A percentile compares a stretch with the other conserved stretches of the same genome.
phyloP scores from a whole-genome alignment of 495 filamentous ascomycete genomes.

The Aspergillus hancockii region DNA sequence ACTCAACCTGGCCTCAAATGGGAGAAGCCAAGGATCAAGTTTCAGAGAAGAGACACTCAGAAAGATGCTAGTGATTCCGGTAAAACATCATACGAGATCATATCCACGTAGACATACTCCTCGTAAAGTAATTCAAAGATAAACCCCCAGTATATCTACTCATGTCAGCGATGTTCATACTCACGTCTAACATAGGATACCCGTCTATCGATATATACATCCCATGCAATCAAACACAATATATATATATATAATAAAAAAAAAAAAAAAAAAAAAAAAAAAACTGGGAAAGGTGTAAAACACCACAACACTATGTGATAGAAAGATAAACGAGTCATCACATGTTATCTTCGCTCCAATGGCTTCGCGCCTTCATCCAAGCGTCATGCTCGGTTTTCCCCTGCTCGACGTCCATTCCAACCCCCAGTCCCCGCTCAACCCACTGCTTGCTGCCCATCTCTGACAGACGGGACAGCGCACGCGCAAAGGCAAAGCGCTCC shows the following conservation, averaged over 20 bases:
- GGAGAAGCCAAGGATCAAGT: too few species aligned
- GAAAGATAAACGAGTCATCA: slow-evolving; percentile 25
- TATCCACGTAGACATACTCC: too few species aligned
- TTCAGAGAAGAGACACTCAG: too few species aligned
- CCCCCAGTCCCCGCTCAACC: slow-evolving; percentile 86
- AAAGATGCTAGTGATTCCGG: too few species aligned
- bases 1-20: too few species aligned
- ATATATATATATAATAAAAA: too few species aligned
- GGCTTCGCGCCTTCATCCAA: slow-evolving; percentile 65
- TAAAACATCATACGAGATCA: too few species aligned
- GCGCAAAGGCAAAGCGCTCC: slow-evolving; percentile 93
- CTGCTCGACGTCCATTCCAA: slow-evolving; percentile 60
- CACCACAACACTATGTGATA: not conserved
- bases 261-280: not conserved
- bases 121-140: too few species aligned
- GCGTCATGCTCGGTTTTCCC: slow-evolving; percentile 62
- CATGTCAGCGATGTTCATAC: not conserved
- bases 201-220: slow-evolving; percentile 3
- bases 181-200: not conserved
- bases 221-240: too few species aligned
- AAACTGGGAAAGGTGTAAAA: slow-evolving; percentile 3
- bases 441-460: slow-evolving; percentile 96
- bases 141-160: too few species aligned
- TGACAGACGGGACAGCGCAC: slow-evolving; percentile 77
- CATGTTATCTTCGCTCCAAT: slow-evolving; percentile 75